Evolutionary conservation across 192 early-diverging fungal species (phyloP), one percentile per base, ranked within the genome.

Genomic region (Mortierella claussenii): DNA sequence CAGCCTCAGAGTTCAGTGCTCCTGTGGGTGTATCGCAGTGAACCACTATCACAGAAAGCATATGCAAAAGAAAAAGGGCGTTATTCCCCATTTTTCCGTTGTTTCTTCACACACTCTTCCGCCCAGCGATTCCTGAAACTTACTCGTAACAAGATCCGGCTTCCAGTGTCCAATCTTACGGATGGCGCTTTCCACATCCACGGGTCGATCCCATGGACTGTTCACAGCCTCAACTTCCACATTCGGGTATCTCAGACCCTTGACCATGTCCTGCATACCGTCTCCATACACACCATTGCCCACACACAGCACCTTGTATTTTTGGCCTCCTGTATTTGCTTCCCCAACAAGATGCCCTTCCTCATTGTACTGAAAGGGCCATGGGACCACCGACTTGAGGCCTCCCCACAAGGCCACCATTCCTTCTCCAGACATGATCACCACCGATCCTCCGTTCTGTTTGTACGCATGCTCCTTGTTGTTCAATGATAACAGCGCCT

Each of bases 1-100:
- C 64, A 1, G 73, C 53, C 30, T 61, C 73, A 33, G 73, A 62
- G 53, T 76, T 76, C 31, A 67, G 26, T 17, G 53, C 64, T 61
- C 73, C 73, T 20, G 73, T 76, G 0, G 73, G 73, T 0, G 73
- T 76, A 76, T 76, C 73, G 24, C 73, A 76, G 44, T 76, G 73
- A 4, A 76, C 73, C 63, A 67, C 73, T 76, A 56, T n/a, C n/a
- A n/a, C n/a, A n/a, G n/a, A n/a, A n/a, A n/a, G n/a, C n/a, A n/a
- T 15, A 46, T 18, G 12, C 17, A 5, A 42, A 3, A 30, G 21
- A 0, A 20, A 56, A 31, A 26, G n/a, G n/a, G n/a, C n/a, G n/a
- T n/a, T n/a, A n/a, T n/a, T n/a, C n/a, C n/a, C n/a, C n/a, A n/a
- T n/a, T n/a, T n/a, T n/a, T n/a, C n/a, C n/a, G n/a, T n/a, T n/a